Evolutionary conservation across 2,329 filamentous ascomycete genomes (phyloP).

Genomic region (Dactylella cylindrospora): DNA sequence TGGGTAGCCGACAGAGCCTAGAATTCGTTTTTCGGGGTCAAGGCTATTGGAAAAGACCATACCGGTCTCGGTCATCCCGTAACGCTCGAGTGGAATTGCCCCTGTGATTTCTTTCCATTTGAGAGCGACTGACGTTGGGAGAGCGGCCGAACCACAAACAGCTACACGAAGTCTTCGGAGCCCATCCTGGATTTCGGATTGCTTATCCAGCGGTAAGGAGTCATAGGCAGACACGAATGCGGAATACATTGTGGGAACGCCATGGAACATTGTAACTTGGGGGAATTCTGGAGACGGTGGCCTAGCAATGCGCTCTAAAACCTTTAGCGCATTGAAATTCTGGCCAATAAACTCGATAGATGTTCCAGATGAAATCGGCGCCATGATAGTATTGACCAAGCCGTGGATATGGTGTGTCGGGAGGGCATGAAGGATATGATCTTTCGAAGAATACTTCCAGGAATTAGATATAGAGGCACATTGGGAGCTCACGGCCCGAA

Average conservation of each 20-base stretch:
- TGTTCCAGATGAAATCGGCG: conserved; percentile 81
- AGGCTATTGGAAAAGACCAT: conserved; percentile 75
- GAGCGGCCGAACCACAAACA: conserved; percentile 90
- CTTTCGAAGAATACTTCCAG: conserved; percentile 77
- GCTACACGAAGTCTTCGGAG: conserved; percentile 67
- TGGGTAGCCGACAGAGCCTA: conserved; percentile 92
- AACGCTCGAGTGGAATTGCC: conserved; percentile 83
- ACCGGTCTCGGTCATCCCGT: conserved; percentile 98
- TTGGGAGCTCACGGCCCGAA: conserved; percentile 6
- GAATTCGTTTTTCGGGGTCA: conserved; percentile 75
- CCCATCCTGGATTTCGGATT: conserved; percentile 44
- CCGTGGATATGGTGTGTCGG: conserved; percentile 97
- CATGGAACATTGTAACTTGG: conserved; percentile 79
- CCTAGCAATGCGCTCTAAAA: conserved; percentile 67
- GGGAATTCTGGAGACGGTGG: conserved; percentile 48
- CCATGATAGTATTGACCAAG: conserved; percentile 85
- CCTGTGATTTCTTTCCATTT: conserved; percentile 73
- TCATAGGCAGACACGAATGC: conserved; percentile 70
- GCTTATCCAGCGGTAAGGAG: conserved; percentile 56
- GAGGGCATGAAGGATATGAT: conserved; percentile 84
- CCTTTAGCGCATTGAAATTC: conserved; percentile 81
- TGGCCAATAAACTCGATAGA: conserved; percentile 77
- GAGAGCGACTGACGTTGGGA: conserved; percentile 72
- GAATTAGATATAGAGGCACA: conserved; percentile 47
- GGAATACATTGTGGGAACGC: conserved; percentile 92